phyloP scores from a whole-genome alignment of 2,329 filamentous ascomycete genomes.

The Aspergillus neotritici region DNA sequence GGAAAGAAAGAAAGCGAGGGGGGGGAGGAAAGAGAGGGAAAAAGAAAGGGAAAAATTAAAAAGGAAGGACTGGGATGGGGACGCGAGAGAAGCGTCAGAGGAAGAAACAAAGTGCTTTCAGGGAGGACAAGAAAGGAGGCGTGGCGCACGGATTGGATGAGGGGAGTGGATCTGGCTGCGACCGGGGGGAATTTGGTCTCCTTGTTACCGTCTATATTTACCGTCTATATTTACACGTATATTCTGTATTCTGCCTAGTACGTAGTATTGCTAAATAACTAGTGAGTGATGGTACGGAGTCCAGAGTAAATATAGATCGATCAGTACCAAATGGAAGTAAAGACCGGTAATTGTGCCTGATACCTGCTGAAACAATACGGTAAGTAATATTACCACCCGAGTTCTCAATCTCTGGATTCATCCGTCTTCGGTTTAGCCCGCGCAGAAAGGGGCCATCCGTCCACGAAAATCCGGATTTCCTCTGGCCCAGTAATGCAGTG shows the following conservation, averaged over 20 bases:
- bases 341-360: no score
- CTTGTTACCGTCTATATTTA: constrained; percentile 12
- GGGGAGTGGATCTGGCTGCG: constrained; percentile 5
- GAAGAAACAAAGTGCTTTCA: constrained; percentile 17
- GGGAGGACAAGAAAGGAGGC: constrained; percentile 29
- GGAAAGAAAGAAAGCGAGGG: constrained; percentile 20
- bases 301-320: no score
- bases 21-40: constrained; percentile 27
- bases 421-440: no score
- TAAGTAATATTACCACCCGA: no score
- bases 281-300: no score
- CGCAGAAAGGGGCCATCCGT: no score
- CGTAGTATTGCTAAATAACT: background rate
- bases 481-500: no score
- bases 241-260: no score
- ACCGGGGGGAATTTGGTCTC: constrained; percentile 11
- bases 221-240: constrained; percentile 1
- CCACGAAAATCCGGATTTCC: no score
- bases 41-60: constrained; percentile 30
- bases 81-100: constrained; percentile 10
- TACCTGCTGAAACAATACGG: no score
- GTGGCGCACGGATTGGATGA: constrained; percentile 21
- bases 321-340: no score
- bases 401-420: no score
- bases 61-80: constrained; percentile 16